Base-by-base conservation (phyloP, 345 rosid genomes). In the Melastoma malabathricum region DNA sequence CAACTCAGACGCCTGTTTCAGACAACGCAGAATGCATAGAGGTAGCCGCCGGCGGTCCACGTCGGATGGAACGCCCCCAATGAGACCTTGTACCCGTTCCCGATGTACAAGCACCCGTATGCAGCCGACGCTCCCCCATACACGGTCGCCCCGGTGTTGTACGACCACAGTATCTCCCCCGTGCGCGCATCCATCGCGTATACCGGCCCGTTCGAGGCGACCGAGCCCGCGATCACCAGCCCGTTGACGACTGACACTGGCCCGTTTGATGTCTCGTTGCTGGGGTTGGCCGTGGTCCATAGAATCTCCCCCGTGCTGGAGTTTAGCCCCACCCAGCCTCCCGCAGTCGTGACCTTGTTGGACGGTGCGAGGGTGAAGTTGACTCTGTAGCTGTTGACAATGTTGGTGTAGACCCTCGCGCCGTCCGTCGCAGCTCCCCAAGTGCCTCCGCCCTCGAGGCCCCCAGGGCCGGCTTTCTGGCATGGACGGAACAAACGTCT, bases 371-470 rank as follows among this genome's bases (percentile, higher is more conserved):
- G 72, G 19, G 55, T 57, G 74, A 78, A 72, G 13, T 45, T 68
- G 44, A 19, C 47, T 20, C 53, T 19, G n/a, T 64, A 19, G 57
- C 62, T 53, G 59, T 75, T 69, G 55, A 54, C 72, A 18, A 72
- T 75, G 70, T 72, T 72, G 6, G 77, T 66, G 48, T 61, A 66
- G 19, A 72, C 61, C 41, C 57, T 59, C 50, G 4, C 50, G 12
- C 72, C 67, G 18, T 75, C 81, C 13, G 68, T 75, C 16, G 81
- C 68, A 0, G 77, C 70, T 8, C 72, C 75, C 68, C 71, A 68
- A 14, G 14, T 19, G 19, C 74, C 68, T 52, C 70, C 74, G 16
- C 68, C 81, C 47, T 58, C 68, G 3, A 5, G 0, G 4, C 77
- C 68, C 0, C 75, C 81, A 2, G 72, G 81, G 49, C 77, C 77